A percentile compares a stretch with the other conserved stretches of the same genome.
Conservation (phyloP, 768 basidiomycete genomes). For the Rhodotorula paludigena region DNA sequence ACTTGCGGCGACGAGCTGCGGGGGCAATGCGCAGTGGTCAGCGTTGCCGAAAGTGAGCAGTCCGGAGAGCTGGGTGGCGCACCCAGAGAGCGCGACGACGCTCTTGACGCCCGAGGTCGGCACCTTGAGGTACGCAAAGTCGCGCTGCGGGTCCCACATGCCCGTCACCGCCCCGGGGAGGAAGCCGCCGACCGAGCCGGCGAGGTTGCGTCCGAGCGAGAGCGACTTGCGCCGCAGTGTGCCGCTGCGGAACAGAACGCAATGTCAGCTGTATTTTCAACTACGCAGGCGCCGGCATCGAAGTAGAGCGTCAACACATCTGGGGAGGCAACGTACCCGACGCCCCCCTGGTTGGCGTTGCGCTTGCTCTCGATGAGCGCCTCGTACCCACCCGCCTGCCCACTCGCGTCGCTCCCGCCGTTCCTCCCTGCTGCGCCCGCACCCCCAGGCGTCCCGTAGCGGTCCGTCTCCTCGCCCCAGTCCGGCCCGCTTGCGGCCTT, state of each 20-base stretch:
- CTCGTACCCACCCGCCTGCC: conserved; percentile 62
- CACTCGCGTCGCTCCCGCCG: conserved; percentile 41
- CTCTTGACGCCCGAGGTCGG: conserved; percentile 73
- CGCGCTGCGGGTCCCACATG: conserved; percentile 93
- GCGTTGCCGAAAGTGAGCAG: neutral
- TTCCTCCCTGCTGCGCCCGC: conserved; percentile 48
- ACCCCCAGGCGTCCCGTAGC: conserved; percentile 8
- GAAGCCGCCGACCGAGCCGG: conserved; percentile 68
- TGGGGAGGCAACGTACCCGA: conserved; percentile 14
- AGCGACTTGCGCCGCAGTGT: conserved; percentile 63
- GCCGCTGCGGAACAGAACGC: conserved; percentile 19
- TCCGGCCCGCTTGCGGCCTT: conserved; percentile 40
- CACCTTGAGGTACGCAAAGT: conserved; percentile 84
- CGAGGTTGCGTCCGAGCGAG: conserved; percentile 67
- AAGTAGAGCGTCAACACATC: neutral
- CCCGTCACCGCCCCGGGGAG: conserved; percentile 84
- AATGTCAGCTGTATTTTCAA: neutral
- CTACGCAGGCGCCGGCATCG: neutral
- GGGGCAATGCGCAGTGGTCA: neutral
- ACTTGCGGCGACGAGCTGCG: conserved; percentile 85
- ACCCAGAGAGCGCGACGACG: conserved; percentile 86
- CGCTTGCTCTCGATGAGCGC: conserved; percentile 75
- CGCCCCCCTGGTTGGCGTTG: conserved; percentile 47
- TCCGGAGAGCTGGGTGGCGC: conserved; percentile 49
- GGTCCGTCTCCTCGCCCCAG: conserved; percentile 37